Evolutionary conservation across 495 filamentous ascomycete species (phyloP), one percentile per base, ranked within the genome.

Genomic region (Platismatia glauca): DNA sequence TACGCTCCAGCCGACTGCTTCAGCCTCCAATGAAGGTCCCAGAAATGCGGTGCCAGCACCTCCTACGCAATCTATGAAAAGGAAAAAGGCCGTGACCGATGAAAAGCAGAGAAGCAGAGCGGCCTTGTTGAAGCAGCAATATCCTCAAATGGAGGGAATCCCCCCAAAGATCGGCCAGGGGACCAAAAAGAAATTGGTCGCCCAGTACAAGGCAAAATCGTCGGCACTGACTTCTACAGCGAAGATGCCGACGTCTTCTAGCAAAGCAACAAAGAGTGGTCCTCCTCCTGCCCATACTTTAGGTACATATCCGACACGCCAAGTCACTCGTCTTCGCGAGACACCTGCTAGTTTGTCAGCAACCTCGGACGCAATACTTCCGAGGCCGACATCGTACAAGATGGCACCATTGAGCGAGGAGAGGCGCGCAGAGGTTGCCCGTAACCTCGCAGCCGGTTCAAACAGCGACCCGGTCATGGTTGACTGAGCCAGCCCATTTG

Each of bases 381-480:
- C 31, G 35, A 56, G 7, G 22, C 59, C 22, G 27, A 3, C 37
- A 48, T 50, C 53, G 4, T 35, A 63, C 22, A 63, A 63, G 27
- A 63, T 63, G 53, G 41, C 41, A 34, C 53, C 61, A 1, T 50
- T 63, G 22, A 63, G 29, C 7, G 61, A 63, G 29, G 61, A 46
- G 27, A 53, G 61, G 27, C 61, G 61, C 16, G 61, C 52, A 27
- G 61, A 63, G 27, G 53, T 57, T 13, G 39, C 31, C 2, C 61
- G 57, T 27, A 64, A 59, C 12, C 29, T 60, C 58, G 43, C 29
- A 12, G 41, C 48, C 31, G 18, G 24, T 22, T 55, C 58, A 18
- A 52, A 55, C 13, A 39, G 33, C 46, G 63, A 65, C n/a, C 57
- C 63, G 1, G 60, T 65, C 56, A 48, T 52, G 44, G 48, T 65